phyloP scores from a whole-genome alignment of 345 rosid genomes.

The Angophora floribunda region DNA sequence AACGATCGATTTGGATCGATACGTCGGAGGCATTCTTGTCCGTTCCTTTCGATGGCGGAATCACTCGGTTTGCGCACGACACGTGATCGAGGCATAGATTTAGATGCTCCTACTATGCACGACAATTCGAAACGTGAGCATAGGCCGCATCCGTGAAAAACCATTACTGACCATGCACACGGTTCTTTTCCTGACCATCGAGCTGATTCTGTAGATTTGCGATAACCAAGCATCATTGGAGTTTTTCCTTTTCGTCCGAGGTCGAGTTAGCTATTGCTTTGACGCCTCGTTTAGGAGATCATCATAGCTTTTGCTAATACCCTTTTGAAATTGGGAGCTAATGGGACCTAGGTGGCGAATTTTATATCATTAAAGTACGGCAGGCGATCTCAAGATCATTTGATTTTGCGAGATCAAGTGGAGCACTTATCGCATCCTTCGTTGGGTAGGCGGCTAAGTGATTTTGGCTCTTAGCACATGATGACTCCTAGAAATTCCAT shows the following conservation, averaged over 20 bases:
- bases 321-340: neutral
- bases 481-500: neutral
- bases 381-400: neutral
- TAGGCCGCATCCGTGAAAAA: neutral
- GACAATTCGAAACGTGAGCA: neutral
- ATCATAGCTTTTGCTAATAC: neutral
- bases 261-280: neutral
- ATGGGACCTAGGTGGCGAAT: neutral
- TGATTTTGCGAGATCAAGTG: neutral
- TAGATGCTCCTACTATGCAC: neutral
- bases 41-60: neutral
- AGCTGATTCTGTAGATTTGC: neutral
- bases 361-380: neutral
- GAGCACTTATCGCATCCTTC: neutral
- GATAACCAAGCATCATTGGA: neutral
- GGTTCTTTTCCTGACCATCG: neutral
- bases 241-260: neutral
- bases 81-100: neutral
- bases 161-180: too few species aligned
- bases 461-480: neutral
- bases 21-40: neutral
- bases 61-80: neutral
- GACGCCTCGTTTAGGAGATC: neutral
- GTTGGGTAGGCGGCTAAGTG: neutral
- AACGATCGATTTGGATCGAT: neutral